phyloP scores from a whole-genome alignment of 2,329 filamentous ascomycete species.

The Colletotrichum graminicola region DNA sequence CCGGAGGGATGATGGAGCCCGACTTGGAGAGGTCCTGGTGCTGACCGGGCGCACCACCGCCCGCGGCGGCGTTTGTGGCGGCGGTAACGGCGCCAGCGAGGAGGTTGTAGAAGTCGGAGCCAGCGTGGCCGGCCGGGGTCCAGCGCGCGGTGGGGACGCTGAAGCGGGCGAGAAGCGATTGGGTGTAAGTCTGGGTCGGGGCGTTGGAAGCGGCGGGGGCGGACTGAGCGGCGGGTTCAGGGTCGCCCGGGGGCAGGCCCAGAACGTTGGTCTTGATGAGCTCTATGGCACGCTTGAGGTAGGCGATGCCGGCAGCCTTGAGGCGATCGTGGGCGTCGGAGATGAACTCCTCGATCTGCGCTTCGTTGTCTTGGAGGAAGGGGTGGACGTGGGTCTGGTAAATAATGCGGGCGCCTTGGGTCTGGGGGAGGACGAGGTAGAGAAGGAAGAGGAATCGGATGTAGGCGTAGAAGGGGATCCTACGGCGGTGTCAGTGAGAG shows the following conservation, averaged over 20 bases:
- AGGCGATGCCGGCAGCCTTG: slow-evolving; percentile 80
- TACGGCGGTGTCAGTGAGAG: slow-evolving; percentile 47
- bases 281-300: slow-evolving; percentile 79
- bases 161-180: slow-evolving; percentile 86
- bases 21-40: slow-evolving; percentile 51
- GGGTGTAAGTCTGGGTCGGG: slow-evolving; percentile 75
- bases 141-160: slow-evolving; percentile 80
- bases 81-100: slow-evolving; percentile 80
- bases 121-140: slow-evolving; percentile 59
- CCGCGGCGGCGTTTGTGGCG: slow-evolving; percentile 62
- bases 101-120: slow-evolving; percentile 80
- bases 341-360: slow-evolving; percentile 91
- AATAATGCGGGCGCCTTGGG: slow-evolving; percentile 88
- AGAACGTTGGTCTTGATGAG: slow-evolving; percentile 80
- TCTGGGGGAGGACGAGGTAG: slow-evolving; percentile 96
- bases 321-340: slow-evolving; percentile 82
- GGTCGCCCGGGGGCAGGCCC: slow-evolving; percentile 74
- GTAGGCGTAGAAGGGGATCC: slow-evolving; percentile 95
- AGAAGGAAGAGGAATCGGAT: slow-evolving; percentile 87
- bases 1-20: slow-evolving; percentile 73
- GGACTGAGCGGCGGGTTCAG: slow-evolving; percentile 52
- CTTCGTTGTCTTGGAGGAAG: slow-evolving; percentile 88
- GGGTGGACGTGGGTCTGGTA: slow-evolving; percentile 90
- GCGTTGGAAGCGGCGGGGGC: slow-evolving; percentile 57
- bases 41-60: slow-evolving; percentile 48